These are phyloP conservation scores for Populus tomentosa DNA, from an alignment of 441 rosid species.

Conservation along the genomic window DNA sequence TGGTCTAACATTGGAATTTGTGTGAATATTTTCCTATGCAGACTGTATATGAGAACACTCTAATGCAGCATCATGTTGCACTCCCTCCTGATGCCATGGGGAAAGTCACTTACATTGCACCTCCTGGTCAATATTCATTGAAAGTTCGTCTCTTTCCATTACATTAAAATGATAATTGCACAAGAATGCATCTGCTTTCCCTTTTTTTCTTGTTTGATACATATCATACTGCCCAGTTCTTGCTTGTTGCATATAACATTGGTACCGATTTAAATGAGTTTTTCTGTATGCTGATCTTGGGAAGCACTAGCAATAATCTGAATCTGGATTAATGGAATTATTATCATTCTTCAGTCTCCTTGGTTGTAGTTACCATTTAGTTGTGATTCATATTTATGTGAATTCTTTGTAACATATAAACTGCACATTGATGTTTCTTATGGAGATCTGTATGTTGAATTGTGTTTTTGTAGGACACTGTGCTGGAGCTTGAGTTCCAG, in stretches of 20 bases:
- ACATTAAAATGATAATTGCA: background rate
- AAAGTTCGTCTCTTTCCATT: conserved; percentile 42
- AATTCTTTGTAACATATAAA: background rate
- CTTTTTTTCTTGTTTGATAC: background rate
- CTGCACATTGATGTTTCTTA: background rate
- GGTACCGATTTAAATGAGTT: background rate
- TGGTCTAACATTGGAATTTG: background rate
- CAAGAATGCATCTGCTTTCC: conserved; percentile 4
- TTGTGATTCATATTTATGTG: background rate
- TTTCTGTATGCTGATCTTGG: background rate
- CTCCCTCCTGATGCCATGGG: conserved; percentile 99
- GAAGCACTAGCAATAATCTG: background rate
- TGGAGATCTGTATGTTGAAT: background rate
- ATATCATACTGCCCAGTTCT: background rate
- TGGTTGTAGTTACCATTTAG: background rate
- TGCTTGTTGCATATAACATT: background rate
- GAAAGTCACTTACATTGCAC: conserved; percentile 84
- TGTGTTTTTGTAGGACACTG: conserved; percentile 62
- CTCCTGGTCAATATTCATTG: conserved; percentile 96
- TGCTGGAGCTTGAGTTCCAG: conserved; percentile 96
- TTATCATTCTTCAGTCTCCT: background rate
- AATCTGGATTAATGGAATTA: background rate
- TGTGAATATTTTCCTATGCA: conserved; percentile 34
- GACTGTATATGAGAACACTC: conserved; percentile 93
- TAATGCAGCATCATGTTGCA: conserved; percentile 87